Evolutionary conservation across 2,329 filamentous ascomycete species (phyloP).

Genomic region (Sporothrix luriei): DNA sequence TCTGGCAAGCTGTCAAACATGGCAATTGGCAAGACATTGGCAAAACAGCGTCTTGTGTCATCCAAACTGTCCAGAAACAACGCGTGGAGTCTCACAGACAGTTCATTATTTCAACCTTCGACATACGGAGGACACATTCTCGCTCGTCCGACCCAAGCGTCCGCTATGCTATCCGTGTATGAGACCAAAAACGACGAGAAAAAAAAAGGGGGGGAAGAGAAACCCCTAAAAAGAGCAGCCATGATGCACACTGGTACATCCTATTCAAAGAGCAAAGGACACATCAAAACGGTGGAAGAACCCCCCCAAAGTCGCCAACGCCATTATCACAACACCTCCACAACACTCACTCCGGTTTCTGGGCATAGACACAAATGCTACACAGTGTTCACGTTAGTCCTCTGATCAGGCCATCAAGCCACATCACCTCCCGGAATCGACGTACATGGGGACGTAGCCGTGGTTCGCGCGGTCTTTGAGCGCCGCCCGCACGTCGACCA

Average conservation of each 20-base stretch:
- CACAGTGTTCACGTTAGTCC: not conserved
- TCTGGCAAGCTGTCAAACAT: not conserved
- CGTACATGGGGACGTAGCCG: constrained; percentile 36
- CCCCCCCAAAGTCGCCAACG: no score
- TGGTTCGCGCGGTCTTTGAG: constrained; percentile 35
- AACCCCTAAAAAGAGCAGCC: not conserved
- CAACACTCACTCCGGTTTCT: constrained; percentile 10
- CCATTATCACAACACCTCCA: not conserved
- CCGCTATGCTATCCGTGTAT: not conserved
- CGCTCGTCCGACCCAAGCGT: not conserved
- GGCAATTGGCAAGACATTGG: not conserved
- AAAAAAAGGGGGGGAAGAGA: not conserved
- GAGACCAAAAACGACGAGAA: not conserved
- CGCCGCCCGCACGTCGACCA: constrained; percentile 35
- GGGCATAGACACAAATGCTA: constrained; percentile 24
- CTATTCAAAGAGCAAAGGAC: no score
- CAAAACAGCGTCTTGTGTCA: no score
- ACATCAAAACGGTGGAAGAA: no score
- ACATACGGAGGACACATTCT: not conserved
- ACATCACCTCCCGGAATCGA: not conserved
- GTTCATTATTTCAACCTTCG: not conserved
- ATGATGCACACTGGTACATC: no score
- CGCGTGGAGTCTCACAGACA: not conserved
- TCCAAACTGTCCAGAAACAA: no score
- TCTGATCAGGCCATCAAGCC: not conserved